Conservation (phyloP, 1,284 basidiomycete genomes). For the Rhodotorula sp. region DNA sequence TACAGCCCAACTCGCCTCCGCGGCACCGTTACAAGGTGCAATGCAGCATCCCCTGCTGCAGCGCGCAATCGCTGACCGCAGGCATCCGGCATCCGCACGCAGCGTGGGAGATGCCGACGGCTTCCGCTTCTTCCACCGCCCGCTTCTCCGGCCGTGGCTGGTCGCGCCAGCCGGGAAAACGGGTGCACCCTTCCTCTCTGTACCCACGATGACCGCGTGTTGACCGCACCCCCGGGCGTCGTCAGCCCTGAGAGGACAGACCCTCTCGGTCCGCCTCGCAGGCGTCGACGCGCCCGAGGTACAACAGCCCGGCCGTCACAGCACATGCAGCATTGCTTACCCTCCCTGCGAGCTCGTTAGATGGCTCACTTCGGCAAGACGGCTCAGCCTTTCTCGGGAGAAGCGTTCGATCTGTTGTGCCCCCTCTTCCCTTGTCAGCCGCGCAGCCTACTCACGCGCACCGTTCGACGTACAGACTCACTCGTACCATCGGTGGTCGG, state of each 20-base stretch:
- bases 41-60: too few relatives aligned
- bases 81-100: not conserved
- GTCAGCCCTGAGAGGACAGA: slow-evolving; percentile 71
- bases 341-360: too few relatives aligned
- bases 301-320: too few relatives aligned
- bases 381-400: slow-evolving; percentile 68
- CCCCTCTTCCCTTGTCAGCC: not conserved
- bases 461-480: slow-evolving; percentile 54
- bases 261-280: slow-evolving; percentile 78
- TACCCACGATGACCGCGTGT: too few relatives aligned
- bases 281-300: slow-evolving; percentile 90
- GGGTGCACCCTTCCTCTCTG: not conserved
- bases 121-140: slow-evolving; percentile 67
- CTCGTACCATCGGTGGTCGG: slow-evolving; percentile 60
- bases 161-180: slow-evolving; percentile 57
- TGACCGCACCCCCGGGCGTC: not conserved
- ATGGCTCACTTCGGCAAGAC: slow-evolving; percentile 73
- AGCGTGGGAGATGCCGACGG: slow-evolving; percentile 56
- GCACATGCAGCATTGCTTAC: too few relatives aligned
- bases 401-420: slow-evolving; percentile 63
- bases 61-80: not conserved
- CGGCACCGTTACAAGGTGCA: slow-evolving; percentile 18
- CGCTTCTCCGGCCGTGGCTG: slow-evolving; percentile 71
- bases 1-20: not conserved
- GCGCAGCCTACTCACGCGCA: too few relatives aligned